Conservation (phyloP, 1,284 basidiomycete species). For the Inonotus hispidus region DNA sequence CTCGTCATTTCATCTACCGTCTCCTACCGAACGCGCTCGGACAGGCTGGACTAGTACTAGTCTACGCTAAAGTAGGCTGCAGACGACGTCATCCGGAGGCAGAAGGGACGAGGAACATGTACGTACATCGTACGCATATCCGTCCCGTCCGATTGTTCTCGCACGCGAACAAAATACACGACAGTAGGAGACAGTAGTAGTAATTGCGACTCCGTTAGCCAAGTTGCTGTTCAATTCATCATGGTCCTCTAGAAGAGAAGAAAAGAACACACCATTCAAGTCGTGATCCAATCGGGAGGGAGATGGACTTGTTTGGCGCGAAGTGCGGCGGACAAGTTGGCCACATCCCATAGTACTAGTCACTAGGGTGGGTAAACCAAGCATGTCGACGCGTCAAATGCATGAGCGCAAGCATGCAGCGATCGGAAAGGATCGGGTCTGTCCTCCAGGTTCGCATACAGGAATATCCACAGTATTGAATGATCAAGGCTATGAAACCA, state of each 20-base stretch:
- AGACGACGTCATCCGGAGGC: background rate
- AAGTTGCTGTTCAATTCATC: background rate
- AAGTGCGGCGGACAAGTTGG: no score
- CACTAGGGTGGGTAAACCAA: no score
- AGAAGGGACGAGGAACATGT: background rate
- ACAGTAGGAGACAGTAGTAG: no score
- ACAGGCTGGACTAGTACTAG: background rate
- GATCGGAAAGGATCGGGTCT: background rate
- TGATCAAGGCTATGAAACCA: background rate
- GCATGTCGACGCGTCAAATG: no score
- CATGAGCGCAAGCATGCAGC: background rate
- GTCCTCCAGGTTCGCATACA: background rate
- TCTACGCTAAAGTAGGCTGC: no score
- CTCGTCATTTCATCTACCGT: no score
- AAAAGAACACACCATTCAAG: no score
- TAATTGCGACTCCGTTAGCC: background rate
- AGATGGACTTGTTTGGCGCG: no score
- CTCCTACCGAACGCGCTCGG: background rate
- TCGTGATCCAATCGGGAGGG: background rate
- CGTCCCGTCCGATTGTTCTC: background rate
- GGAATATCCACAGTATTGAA: background rate
- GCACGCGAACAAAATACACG: background rate
- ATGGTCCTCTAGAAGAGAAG: background rate
- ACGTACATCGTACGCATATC: background rate
- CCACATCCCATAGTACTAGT: no score